These are phyloP conservation scores for Apophysomyces variabilis DNA, from an alignment of 371 early-diverging fungal species.

Conservation along the genomic window DNA sequence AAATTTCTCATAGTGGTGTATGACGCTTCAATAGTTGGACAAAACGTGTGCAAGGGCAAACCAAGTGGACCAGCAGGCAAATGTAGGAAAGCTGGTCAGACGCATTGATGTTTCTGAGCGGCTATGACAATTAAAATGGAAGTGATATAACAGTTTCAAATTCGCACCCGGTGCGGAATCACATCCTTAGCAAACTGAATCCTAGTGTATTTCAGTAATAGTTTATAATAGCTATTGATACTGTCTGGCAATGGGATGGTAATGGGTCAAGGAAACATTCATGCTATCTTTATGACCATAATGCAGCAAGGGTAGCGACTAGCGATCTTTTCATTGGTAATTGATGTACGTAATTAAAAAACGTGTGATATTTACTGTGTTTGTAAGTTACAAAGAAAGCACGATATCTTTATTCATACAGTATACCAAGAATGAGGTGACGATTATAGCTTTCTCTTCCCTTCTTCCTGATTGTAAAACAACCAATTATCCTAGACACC, in stretches of 20 bases:
- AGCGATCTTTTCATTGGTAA: not conserved
- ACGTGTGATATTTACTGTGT: slow-evolving; percentile 1
- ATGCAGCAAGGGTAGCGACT: not conserved
- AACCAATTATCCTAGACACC: no score
- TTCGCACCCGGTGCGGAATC: not conserved
- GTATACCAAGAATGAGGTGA: no score
- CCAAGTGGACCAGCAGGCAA: not conserved
- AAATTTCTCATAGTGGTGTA: not conserved
- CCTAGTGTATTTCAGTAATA: not conserved
- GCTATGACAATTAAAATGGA: not conserved
- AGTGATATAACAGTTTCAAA: not conserved
- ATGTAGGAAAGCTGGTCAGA: not conserved
- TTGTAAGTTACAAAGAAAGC: no score
- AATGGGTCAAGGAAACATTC: not conserved
- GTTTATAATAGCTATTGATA: not conserved
- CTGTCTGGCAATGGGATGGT: not conserved
- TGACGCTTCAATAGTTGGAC: not conserved
- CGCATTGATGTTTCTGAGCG: not conserved
- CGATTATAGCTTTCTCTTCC: no score
- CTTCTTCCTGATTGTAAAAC: no score
- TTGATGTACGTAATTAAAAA: not conserved
- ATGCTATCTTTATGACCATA: not conserved
- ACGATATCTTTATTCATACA: no score
- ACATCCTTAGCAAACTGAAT: not conserved
- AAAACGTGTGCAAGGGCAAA: not conserved